phyloP scores from a whole-genome alignment of 2,329 filamentous ascomycete species.

The Microcera coccophila region DNA sequence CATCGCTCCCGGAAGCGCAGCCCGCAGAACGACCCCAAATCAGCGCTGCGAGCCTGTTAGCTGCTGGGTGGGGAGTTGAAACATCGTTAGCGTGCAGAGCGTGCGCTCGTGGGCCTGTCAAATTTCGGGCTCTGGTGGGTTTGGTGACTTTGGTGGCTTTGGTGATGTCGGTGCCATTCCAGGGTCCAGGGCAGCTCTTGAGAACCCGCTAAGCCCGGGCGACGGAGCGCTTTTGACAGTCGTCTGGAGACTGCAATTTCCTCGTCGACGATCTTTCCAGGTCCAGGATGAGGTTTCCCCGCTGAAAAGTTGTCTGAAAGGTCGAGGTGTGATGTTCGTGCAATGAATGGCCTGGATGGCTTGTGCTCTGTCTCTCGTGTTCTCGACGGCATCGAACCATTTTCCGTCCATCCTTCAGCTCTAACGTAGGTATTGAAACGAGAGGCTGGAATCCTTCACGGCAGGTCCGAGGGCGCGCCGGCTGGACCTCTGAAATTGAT shows the following conservation, averaged over 20 bases:
- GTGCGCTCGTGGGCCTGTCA: slow-evolving; percentile 8
- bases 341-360: too few relatives aligned
- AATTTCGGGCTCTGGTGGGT: neutral
- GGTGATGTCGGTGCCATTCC: neutral
- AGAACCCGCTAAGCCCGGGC: neutral
- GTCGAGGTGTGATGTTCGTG: too few relatives aligned
- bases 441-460: too few relatives aligned
- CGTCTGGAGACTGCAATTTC: slow-evolving; percentile 21
- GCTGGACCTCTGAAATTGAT: too few relatives aligned
- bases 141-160: neutral
- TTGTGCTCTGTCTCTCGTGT: too few relatives aligned
- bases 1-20: neutral
- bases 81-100: slow-evolving; percentile 10
- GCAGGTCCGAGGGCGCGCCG: too few relatives aligned
- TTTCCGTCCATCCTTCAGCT: too few relatives aligned
- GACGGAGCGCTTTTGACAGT: neutral
- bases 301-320: neutral
- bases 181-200: neutral
- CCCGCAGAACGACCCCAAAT: neutral
- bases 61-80: slow-evolving; percentile 4
- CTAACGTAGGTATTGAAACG: too few relatives aligned
- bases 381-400: too few relatives aligned
- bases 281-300: neutral
- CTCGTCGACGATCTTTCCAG: slow-evolving; percentile 17
- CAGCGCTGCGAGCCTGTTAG: too few relatives aligned